Percentiles rank a stretch among this genome's conserved stretches.
These are phyloP conservation scores for Gossypium aridum DNA, from an alignment of 441 rosid genomes.

Conservation along the genomic window DNA sequence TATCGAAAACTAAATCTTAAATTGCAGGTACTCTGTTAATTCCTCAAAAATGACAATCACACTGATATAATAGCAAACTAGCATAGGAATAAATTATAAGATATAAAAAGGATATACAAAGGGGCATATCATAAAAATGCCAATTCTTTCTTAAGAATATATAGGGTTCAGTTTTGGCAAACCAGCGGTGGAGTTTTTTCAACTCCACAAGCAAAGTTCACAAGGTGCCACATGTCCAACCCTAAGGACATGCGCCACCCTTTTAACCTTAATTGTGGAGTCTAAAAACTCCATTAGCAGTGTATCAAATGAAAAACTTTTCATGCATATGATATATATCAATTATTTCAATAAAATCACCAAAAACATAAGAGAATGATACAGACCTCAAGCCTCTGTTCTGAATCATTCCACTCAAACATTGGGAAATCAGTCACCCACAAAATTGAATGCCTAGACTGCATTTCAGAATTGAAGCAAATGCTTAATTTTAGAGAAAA, in stretches of 20 bases:
- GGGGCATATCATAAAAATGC: background rate
- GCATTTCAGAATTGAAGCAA: slow-evolving; percentile 17
- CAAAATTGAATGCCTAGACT: slow-evolving; percentile 81
- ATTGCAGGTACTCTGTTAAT: background rate
- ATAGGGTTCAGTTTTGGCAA: background rate
- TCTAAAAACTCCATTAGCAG: no score
- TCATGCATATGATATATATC: background rate
- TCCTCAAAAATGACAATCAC: background rate
- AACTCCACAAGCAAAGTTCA: no score
- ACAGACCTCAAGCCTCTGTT: slow-evolving; percentile 88
- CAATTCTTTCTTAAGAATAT: slow-evolving; percentile 4
- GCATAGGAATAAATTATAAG: background rate
- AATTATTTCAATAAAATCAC: background rate
- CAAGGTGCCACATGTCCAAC: no score
- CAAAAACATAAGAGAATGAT: background rate
- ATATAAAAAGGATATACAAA: background rate
- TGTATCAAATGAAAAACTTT: no score
- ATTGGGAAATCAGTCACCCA: slow-evolving; percentile 98
- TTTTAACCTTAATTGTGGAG: no score
- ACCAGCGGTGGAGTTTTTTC: no score
- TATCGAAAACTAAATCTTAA: background rate
- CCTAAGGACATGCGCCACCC: no score
- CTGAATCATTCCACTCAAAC: slow-evolving; percentile 91
- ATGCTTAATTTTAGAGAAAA: slow-evolving; percentile 12
- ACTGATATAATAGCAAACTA: background rate